Percentiles rank a stretch among this genome's conserved stretches.
Conservation (phyloP, 345 rosid genomes). For the Gossypium anomalum region DNA sequence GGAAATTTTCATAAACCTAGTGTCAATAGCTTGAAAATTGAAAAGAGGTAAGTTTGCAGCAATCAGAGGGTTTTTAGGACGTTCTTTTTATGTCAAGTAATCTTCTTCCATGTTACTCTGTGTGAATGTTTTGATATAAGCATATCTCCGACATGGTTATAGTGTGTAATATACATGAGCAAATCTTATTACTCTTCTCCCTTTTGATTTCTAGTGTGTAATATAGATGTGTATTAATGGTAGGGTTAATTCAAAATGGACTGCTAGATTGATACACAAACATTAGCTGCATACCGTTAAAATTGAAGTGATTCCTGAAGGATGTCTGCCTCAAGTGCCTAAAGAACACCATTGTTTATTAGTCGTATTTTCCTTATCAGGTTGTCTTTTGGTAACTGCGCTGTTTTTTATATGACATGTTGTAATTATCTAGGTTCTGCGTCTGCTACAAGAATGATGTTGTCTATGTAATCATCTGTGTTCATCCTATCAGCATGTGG, state of each 20-base stretch:
- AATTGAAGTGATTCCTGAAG: not conserved
- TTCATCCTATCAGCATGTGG: constrained; percentile 42
- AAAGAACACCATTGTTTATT: no score
- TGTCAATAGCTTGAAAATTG: not conserved
- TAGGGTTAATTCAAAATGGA: no score
- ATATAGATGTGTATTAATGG: no score
- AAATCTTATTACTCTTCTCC: no score
- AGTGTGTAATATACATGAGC: no score
- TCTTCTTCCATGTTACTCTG: not conserved
- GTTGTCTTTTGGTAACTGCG: constrained; percentile 2
- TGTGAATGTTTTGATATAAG: no score
- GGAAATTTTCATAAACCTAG: not conserved
- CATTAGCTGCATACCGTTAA: not conserved
- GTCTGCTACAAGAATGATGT: constrained; percentile 7
- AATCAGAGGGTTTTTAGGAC: not conserved
- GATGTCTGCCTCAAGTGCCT: no score
- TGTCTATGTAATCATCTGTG: constrained; percentile 6
- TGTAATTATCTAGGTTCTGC: constrained; percentile 12
- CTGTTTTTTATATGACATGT: not conserved
- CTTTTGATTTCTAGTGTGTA: no score
- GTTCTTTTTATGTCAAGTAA: not conserved
- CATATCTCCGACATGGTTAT: no score
- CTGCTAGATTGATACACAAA: no score
- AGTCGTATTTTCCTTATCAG: no score
- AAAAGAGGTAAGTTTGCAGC: not conserved